phyloP scores from a whole-genome alignment of 1,284 basidiomycete species.

The Mycena sp. region DNA sequence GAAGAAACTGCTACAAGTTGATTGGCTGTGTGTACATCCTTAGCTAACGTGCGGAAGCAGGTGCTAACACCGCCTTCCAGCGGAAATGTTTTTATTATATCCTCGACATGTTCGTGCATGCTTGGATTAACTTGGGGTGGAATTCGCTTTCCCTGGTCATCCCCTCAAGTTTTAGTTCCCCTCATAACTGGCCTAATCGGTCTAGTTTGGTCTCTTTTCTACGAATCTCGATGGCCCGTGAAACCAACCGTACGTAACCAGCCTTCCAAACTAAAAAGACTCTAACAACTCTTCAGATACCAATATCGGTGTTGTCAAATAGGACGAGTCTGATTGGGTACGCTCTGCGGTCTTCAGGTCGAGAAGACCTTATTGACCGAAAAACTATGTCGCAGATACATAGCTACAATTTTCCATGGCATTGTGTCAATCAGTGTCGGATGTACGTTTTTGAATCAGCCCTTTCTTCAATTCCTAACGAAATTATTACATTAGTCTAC shows the following conservation, averaged over 20 bases:
- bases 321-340: conserved; percentile 33
- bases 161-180: conserved; percentile 49
- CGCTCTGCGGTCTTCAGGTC: neutral
- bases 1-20: conserved; percentile 43
- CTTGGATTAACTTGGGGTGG: conserved; percentile 53
- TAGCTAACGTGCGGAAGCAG: too few species aligned
- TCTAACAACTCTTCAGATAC: conserved; percentile 16
- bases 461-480: neutral
- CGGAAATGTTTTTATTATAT: conserved; percentile 49
- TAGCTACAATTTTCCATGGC: conserved; percentile 31
- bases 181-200: conserved; percentile 49
- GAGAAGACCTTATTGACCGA: neutral
- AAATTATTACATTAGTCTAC: neutral
- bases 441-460: conserved; percentile 26
- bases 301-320: conserved; percentile 33
- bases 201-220: conserved; percentile 42
- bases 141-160: conserved; percentile 48
- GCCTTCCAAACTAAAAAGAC: neutral
- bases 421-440: conserved; percentile 25
- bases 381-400: conserved; percentile 3
- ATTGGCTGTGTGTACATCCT: conserved; percentile 46
- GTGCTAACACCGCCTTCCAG: conserved; percentile 35
- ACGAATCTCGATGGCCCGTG: conserved; percentile 32
- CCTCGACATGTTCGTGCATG: conserved; percentile 39
- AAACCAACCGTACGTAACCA: conserved; percentile 36